phyloP scores from a whole-genome alignment of 2,329 filamentous ascomycete species.

The Blumeriella jaapii region DNA sequence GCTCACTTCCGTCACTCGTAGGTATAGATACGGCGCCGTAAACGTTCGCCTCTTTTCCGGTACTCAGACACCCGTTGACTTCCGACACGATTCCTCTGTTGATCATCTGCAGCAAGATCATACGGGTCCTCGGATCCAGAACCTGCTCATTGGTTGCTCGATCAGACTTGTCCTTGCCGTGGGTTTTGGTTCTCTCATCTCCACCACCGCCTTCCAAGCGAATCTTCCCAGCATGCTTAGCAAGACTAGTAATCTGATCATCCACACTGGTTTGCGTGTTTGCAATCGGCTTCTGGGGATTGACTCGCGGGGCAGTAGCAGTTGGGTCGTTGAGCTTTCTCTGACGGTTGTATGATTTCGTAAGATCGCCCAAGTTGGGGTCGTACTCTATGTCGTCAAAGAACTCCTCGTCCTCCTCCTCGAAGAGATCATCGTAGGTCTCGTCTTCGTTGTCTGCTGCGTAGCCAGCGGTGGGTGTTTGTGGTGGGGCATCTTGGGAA shows the following conservation, averaged over 20 bases:
- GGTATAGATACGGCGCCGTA: constrained; percentile 71
- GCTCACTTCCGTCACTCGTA: constrained; percentile 38
- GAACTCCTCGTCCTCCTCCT: constrained; percentile 52
- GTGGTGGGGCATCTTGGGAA: constrained; percentile 25
- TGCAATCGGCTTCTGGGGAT: constrained; percentile 65
- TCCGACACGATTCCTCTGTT: constrained; percentile 82
- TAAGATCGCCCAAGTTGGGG: constrained; percentile 54
- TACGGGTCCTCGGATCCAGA: constrained; percentile 82
- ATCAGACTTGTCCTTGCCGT: constrained; percentile 78
- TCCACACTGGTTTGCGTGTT: constrained; percentile 74
- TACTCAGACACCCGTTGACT: constrained; percentile 89
- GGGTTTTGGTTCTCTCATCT: constrained; percentile 41
- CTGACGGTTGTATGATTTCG: constrained; percentile 78
- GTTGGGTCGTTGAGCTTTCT: constrained; percentile 47
- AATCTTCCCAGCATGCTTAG: constrained; percentile 77
- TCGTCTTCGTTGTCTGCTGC: constrained; percentile 31
- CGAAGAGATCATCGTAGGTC: constrained; percentile 35
- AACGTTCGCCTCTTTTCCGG: constrained; percentile 96
- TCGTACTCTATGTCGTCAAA: constrained; percentile 45
- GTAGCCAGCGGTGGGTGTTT: constrained; percentile 27
- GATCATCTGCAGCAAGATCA: constrained; percentile 94
- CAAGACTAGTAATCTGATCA: constrained; percentile 77
- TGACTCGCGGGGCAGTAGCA: constrained; percentile 50
- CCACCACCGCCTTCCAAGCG: constrained; percentile 54
- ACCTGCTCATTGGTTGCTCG: constrained; percentile 92